Conservation (phyloP, 371 early-diverging fungal genomes). For the Lichtheimia ornata region DNA sequence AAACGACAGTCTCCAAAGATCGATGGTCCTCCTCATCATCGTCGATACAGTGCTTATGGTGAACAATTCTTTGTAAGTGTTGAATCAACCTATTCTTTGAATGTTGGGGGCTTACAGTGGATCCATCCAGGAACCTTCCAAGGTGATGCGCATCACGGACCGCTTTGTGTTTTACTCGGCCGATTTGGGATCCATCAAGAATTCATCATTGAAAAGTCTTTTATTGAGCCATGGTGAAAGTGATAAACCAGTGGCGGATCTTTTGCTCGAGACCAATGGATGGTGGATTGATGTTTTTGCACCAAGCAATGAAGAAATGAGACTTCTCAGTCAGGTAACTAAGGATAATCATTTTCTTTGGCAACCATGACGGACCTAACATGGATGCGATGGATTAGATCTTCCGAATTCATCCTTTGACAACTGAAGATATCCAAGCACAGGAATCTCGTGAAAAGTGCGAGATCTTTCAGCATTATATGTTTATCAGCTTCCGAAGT, state of each 20-base stretch:
- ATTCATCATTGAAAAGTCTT: slow-evolving; percentile 48
- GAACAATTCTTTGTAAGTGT: slow-evolving; percentile 25
- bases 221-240: slow-evolving; percentile 22
- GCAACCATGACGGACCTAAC: neutral
- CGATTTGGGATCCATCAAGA: slow-evolving; percentile 51
- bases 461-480: slow-evolving; percentile 89
- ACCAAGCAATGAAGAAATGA: slow-evolving; percentile 83
- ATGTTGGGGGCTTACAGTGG: neutral
- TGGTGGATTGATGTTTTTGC: slow-evolving; percentile 91
- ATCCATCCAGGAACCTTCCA: slow-evolving; percentile 28
- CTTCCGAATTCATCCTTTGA: slow-evolving; percentile 81
- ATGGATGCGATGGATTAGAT: slow-evolving; percentile 24
- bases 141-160: slow-evolving; percentile 27
- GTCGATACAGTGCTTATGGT: slow-evolving; percentile 30
- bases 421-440: slow-evolving; percentile 89
- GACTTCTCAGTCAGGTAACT: slow-evolving; percentile 61
- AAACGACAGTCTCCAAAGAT: slow-evolving; percentile 2
- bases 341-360: neutral
- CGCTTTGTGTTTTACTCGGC: slow-evolving; percentile 64
- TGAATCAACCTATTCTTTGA: neutral
- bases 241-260: slow-evolving; percentile 23
- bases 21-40: neutral
- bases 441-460: slow-evolving; percentile 93
- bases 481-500: slow-evolving; percentile 86
- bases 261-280: slow-evolving; percentile 47